Evolutionary conservation across 1,139 yeast species (phyloP).

Genomic region (Pichia norvegensis): DNA sequence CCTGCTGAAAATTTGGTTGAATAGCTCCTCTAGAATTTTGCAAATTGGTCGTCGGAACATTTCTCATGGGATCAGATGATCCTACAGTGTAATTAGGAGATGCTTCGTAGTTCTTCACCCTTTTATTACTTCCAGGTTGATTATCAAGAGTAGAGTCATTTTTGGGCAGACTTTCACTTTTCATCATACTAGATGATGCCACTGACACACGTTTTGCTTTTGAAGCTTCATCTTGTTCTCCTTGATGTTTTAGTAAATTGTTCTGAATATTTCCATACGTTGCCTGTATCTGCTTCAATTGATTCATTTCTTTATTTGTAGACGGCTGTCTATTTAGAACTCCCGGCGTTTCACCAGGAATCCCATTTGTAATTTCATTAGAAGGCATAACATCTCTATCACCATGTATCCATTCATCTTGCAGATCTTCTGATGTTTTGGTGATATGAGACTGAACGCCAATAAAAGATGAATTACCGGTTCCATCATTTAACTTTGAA

Average conservation of each 20-base stretch:
- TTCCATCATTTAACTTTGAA: background rate
- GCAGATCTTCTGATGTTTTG: background rate
- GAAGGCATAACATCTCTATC: background rate
- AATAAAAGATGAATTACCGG: background rate
- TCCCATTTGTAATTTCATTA: constrained; percentile 11
- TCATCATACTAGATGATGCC: background rate
- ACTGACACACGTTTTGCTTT: background rate
- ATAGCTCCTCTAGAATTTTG: background rate
- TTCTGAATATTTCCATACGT: constrained; percentile 25
- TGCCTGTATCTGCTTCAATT: constrained; percentile 25
- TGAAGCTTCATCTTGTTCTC: constrained; percentile 13
- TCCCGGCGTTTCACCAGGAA: constrained; percentile 20
- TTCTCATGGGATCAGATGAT: background rate
- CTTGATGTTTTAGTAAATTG: constrained; percentile 16
- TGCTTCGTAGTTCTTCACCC: background rate
- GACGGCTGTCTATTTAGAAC: constrained; percentile 19
- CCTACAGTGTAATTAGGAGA: background rate
- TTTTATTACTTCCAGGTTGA: background rate
- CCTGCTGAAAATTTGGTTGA: background rate
- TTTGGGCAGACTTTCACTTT: background rate
- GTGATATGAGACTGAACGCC: background rate
- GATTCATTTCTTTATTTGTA: constrained; percentile 19
- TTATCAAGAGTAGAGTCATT: background rate
- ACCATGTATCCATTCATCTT: constrained; percentile 13
- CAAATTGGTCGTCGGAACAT: background rate